These are phyloP conservation scores for Hypoxylon sp. DNA, from an alignment of 2,329 filamentous ascomycete species.

Conservation along the genomic window DNA sequence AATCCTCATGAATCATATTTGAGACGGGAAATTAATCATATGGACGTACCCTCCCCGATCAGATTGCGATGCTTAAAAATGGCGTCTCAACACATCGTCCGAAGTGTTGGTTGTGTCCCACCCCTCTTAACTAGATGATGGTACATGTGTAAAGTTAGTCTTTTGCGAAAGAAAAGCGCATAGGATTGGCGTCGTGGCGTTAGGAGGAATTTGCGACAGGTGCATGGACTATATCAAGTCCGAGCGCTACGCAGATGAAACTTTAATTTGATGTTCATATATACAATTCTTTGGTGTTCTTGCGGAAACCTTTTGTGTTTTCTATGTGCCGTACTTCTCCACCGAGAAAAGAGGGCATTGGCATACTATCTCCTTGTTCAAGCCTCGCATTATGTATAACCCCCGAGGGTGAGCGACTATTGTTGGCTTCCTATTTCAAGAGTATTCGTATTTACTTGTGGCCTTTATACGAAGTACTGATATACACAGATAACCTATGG, in stretches of 20 bases:
- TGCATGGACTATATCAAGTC: conserved; percentile 28
- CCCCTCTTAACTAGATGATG: conserved; percentile 4
- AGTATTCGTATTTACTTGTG: conserved; percentile 11
- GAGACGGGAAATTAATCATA: conserved; percentile 1
- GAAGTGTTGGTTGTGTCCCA: conserved; percentile 4
- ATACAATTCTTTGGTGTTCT: conserved; percentile 13
- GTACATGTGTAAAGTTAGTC: conserved; percentile 33
- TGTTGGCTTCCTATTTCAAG: not conserved
- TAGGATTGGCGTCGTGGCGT: conserved; percentile 45
- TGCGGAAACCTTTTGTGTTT: not conserved
- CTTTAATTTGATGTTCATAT: conserved; percentile 27
- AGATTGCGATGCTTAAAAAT: conserved; percentile 13
- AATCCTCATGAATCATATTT: not conserved
- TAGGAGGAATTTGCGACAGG: conserved; percentile 24
- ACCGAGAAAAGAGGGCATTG: not conserved
- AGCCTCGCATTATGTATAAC: not conserved
- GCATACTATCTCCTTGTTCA: not conserved
- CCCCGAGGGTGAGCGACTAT: not conserved
- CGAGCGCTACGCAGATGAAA: conserved; percentile 16
- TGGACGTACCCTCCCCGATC: conserved; percentile 9
- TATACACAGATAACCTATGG: conserved; percentile 15
- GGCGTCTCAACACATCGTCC: not conserved
- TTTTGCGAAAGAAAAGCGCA: conserved; percentile 28
- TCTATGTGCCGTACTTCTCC: not conserved
- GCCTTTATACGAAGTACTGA: conserved; percentile 18